These are phyloP conservation scores for Plasmodiophora brassicae DNA, from an alignment of 208 protist species.

Conservation along the genomic window DNA sequence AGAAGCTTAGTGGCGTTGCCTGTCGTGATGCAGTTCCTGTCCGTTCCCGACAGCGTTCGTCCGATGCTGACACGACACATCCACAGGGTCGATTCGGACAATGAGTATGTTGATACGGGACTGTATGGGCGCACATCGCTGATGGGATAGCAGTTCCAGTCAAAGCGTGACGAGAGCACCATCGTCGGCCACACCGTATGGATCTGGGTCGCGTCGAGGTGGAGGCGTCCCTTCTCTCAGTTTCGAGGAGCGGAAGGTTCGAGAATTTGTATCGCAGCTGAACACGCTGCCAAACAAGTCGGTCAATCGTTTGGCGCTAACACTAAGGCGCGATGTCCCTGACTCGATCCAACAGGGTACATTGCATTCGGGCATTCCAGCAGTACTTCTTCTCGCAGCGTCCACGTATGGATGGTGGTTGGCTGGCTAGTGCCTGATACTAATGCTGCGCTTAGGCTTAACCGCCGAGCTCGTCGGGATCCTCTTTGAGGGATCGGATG, in stretches of 20 bases:
- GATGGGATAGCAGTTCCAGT: no score
- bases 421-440: neutral
- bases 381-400: constrained; percentile 13
- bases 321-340: neutral
- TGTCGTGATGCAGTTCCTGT: neutral
- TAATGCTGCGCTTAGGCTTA: neutral
- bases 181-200: no score
- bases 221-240: neutral
- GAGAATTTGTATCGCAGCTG: neutral
- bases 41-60: constrained; percentile 8
- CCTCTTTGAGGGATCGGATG: neutral
- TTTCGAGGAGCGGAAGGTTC: constrained; percentile 25
- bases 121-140: no score
- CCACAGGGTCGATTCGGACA: no score
- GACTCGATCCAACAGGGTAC: neutral
- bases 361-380: neutral
- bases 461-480: neutral
- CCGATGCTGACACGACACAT: neutral
- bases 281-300: constrained; percentile 16
- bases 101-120: no score
- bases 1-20: neutral
- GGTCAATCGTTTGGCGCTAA: neutral
- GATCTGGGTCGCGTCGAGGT: no score
- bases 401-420: neutral
- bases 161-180: no score